A percentile compares a stretch with the other conserved stretches of the same genome.
Evolutionary conservation across 2,329 filamentous ascomycete genomes (phyloP).

Genomic region (Clarireedia hainanense): DNA sequence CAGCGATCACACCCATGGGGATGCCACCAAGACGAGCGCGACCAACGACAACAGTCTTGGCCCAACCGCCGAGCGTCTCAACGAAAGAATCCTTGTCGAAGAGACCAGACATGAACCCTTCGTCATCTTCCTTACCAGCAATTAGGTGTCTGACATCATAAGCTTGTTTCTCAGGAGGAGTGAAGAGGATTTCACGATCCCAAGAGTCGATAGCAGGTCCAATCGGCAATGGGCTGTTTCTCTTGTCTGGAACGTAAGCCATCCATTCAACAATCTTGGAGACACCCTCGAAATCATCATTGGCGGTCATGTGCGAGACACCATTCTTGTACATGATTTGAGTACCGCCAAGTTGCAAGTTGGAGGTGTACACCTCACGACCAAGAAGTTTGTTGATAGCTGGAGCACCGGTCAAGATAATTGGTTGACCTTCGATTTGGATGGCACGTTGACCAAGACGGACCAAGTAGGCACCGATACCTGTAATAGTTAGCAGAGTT

Average conservation of each 20-base stretch:
- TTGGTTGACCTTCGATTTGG: conserved; percentile 97
- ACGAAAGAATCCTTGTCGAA: conserved; percentile 97
- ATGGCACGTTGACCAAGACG: conserved; percentile 97
- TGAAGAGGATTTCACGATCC: conserved; percentile 87
- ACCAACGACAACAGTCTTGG: conserved; percentile 90
- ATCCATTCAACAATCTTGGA: conserved; percentile 98
- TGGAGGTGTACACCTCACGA: conserved; percentile 97
- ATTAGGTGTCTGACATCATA: conserved; percentile 96
- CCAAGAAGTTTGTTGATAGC: conserved; percentile 97
- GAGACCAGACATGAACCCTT: conserved; percentile 77
- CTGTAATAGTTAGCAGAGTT: conserved; percentile 34
- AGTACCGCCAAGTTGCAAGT: conserved; percentile 98
- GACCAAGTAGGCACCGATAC: conserved; percentile 97
- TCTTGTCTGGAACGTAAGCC: conserved; percentile 94
- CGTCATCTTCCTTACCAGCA: conserved; percentile 71
- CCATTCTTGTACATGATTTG: conserved; percentile 99
- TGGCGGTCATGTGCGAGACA: conserved; percentile 97
- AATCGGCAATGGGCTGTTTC: conserved; percentile 87
- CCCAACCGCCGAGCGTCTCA: conserved; percentile 94
- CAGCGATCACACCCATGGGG: conserved; percentile 94
- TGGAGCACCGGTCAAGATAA: conserved; percentile 94
- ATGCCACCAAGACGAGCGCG: conserved; percentile 95
- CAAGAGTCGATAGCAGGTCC: conserved; percentile 76
- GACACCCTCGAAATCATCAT: conserved; percentile 95
- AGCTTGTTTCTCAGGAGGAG: conserved; percentile 66